These are phyloP conservation scores for Crithidia mellificae DNA, from an alignment of 208 protist species.

Conservation along the genomic window DNA sequence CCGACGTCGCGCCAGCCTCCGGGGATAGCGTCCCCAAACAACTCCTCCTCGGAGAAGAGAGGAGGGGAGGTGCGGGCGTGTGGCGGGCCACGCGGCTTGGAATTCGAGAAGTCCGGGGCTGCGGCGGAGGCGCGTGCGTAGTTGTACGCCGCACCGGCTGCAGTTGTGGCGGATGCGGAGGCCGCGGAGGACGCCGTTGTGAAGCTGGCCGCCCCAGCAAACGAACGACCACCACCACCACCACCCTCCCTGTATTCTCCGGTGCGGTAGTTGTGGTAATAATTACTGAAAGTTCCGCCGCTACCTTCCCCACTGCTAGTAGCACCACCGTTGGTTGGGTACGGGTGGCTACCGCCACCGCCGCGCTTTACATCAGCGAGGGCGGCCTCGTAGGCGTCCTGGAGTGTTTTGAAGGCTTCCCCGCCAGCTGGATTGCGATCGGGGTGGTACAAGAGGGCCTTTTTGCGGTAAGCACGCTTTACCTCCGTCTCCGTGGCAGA, in stretches of 20 bases:
- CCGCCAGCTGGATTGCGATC: conserved; percentile 88
- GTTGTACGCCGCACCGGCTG: conserved; percentile 24
- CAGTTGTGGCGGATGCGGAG: too few species aligned
- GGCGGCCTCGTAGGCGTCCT: conserved; percentile 96
- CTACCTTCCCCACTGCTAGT: too few species aligned
- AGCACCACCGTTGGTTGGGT: too few species aligned
- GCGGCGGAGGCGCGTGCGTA: conserved; percentile 34
- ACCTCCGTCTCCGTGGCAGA: conserved; percentile 76
- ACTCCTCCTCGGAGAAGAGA: conserved; percentile 59
- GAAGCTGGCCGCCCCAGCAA: too few species aligned
- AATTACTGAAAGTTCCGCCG: too few species aligned
- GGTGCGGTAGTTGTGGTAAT: too few species aligned
- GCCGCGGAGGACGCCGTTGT: too few species aligned
- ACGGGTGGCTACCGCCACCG: conserved; percentile 25
- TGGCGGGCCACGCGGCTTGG: neutral
- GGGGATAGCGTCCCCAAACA: conserved; percentile 53
- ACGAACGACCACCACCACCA: too few species aligned
- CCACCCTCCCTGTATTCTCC: too few species aligned
- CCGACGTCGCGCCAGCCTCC: conserved; percentile 39
- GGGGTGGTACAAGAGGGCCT: conserved; percentile 93
- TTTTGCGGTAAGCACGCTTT: conserved; percentile 90
- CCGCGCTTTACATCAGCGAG: conserved; percentile 48
- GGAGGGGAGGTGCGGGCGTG: conserved; percentile 13
- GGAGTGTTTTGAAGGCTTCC: conserved; percentile 88
- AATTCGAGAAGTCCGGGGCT: neutral